Evolutionary conservation across 2,329 filamentous ascomycete genomes (phyloP).

Genomic region (Clonostachys byssicola): DNA sequence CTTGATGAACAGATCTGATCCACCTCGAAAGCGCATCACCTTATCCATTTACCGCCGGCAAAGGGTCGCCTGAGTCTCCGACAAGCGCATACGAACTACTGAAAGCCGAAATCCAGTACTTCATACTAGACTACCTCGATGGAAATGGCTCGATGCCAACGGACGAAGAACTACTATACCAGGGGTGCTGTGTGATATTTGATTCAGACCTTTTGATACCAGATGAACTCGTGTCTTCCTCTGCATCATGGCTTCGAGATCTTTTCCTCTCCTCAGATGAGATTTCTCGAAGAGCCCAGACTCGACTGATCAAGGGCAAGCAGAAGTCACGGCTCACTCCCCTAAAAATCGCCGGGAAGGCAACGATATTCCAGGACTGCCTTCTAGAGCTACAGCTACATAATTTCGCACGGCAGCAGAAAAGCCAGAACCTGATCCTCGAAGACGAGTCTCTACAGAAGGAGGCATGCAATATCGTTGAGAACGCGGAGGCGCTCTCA

Average conservation of each 20-base stretch:
- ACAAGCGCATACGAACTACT: constrained; percentile 23
- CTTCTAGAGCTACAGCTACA: constrained; percentile 8
- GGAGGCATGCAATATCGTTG: constrained; percentile 8
- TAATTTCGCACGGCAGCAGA: neutral
- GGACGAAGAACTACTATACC: constrained; percentile 10
- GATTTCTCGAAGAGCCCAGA: constrained; percentile 6
- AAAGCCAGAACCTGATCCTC: constrained; percentile 2
- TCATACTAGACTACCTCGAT: constrained; percentile 6
- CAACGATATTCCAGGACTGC: constrained; percentile 12
- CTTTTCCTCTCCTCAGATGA: constrained; percentile 10
- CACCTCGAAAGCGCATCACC: constrained; percentile 26
- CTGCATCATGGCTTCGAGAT: constrained; percentile 13
- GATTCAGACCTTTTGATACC: constrained; percentile 8
- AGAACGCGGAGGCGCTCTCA: constrained; percentile 4
- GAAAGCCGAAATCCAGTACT: constrained; percentile 21
- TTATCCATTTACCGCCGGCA: constrained; percentile 19
- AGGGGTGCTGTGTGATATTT: constrained; percentile 15
- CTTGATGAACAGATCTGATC: constrained; percentile 23
- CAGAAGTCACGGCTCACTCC: constrained; percentile 8
- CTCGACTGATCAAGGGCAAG: constrained; percentile 9
- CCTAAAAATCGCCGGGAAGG: constrained; percentile 12
- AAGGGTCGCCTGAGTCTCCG: constrained; percentile 8
- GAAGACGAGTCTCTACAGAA: constrained; percentile 7
- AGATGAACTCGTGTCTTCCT: no score
- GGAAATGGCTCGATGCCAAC: constrained; percentile 4